Base-by-base conservation (phyloP, 805 yeast species). In the Wickerhamomyces strasburgensis region DNA sequence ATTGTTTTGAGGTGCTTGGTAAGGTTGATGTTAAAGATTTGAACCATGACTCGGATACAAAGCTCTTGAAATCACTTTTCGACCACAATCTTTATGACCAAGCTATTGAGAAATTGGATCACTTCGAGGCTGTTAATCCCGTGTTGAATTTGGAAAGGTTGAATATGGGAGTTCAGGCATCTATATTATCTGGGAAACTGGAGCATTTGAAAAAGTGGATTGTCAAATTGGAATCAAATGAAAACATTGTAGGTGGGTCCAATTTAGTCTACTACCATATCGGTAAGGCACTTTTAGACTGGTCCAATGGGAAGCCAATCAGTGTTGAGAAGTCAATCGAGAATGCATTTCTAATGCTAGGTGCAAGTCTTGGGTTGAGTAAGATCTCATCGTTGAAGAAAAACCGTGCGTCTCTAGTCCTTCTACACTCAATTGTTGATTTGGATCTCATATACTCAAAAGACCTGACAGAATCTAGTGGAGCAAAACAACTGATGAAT, bases 31-130 rank as follows among this genome's bases (percentile, higher is more conserved):
- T 38, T 31, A 36, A 71, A 55, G 49, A 61, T 4, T 54, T 54
- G 3, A 38, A 40, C 10, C 13, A 46, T 18, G 44, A 58, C 31
- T 36, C 56, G 11, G 57, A 70, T n/a, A 69, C 82, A 0, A 78
- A 81, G 28, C 62, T 83, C 43, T 54, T 90, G 35, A 75, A 75
- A 39, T 84, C 95, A 1, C 64, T 88, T 43, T 78, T 77, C 42
- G 82, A 83, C 29, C 86, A 84, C 57, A 89, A 86, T 21, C 68
- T 84, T 15, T 83, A 84, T 49, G 84, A 81, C 19, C 78, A 80
- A 40, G 43, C 53, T 0, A 27, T 56, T 5, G 44, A 43, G 11
- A 55, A 48, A 19, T 37, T 55, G 13, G 51, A 48, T 5, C 14
- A 38, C 6, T 30, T 55, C 1, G 37, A 45, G 0, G 19, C 33